Base-by-base conservation (phyloP, 441 rosid species). In the Eruca vesicaria region DNA sequence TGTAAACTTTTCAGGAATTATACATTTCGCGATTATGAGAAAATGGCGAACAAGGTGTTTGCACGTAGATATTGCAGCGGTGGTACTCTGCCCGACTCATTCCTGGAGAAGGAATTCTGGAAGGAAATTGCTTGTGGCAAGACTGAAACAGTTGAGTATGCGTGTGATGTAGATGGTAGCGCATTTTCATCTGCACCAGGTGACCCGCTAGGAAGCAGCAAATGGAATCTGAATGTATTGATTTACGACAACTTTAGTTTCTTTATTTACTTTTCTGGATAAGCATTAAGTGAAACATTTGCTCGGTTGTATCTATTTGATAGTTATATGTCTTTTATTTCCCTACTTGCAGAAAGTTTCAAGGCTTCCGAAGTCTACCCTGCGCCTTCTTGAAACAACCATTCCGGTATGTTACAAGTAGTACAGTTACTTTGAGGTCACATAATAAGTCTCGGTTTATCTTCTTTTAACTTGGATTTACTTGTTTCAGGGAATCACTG, bases 101-200 rank as follows among this genome's bases (percentile, higher is more conserved):
- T 84, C 89, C 35, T 94, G 99, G 99, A 97, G 87, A 92, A 97
- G 84, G 97, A 97, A 84, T 97, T 97, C 86, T 97, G 99, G 99
- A 80, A 90, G 79, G 99, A 97, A 88, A 94, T 97, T 80, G 89
- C 91, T 12, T 83, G 86, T 82, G 99, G 99, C 81, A 94, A 90
- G 93, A 91, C 89, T 60, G 99, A 97, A 85, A 78, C 90, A 63
- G 99, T 97, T 84, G 99, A 97, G 84, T 97, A 97, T 87, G 99
- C 99, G 63, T 97, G 99, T 67, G 98, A 97, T 84, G 99, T 97
- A 84, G 99, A 97, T 79, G 99, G 99, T 71, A 94, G 93, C 80
- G 99, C 99, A 79, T 97, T 94, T 81, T 94, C 99, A 79, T 94
- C 97, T 68, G 90, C 89, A 77, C 84, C 88, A 75, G 73, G 74